Evolutionary conservation across 2,329 filamentous ascomycete genomes (phyloP).

Genomic region (Lojkania enalia): DNA sequence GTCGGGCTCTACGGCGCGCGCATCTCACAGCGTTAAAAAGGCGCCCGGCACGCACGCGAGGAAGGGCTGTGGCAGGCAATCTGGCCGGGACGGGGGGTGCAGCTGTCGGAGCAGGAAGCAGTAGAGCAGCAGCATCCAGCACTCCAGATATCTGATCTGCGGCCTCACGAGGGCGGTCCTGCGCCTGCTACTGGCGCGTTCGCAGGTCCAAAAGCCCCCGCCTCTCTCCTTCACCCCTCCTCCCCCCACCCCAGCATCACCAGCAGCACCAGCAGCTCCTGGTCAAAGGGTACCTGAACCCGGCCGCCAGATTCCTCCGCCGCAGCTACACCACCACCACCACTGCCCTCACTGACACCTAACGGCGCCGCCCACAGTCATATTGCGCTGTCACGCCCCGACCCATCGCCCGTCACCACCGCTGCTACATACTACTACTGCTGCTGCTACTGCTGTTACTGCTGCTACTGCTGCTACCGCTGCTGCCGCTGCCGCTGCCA

Average conservation of each 20-base stretch:
- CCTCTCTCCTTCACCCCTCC: constrained; percentile 15
- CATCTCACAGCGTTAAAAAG: too few relatives aligned
- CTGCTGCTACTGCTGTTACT: not conserved
- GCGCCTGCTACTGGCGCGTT: constrained; percentile 34
- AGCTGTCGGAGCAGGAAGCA: too few relatives aligned
- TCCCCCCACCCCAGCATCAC: not conserved
- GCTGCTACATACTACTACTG: not conserved
- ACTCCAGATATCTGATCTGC: constrained; percentile 26
- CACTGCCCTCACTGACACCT: not conserved
- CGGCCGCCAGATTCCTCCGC: constrained; percentile 3
- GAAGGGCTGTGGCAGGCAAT: not conserved
- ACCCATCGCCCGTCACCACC: too few relatives aligned
- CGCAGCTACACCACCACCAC: not conserved
- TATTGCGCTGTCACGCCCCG: constrained; percentile 9
- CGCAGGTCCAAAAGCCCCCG: constrained; percentile 14
- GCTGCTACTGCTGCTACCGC: not conserved
- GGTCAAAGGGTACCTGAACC: not conserved
- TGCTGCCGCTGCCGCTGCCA: not conserved
- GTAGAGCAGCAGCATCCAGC: constrained; percentile 11
- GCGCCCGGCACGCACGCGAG: too few relatives aligned
- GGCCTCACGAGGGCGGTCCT: constrained; percentile 32
- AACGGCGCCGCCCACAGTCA: constrained; percentile 3
- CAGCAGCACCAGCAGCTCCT: constrained; percentile 7
- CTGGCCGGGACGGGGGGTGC: too few relatives aligned
- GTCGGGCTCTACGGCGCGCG: too few relatives aligned